These are phyloP conservation scores for Ascochyta pisi DNA, from an alignment of 2,329 filamentous ascomycete species.

Conservation along the genomic window DNA sequence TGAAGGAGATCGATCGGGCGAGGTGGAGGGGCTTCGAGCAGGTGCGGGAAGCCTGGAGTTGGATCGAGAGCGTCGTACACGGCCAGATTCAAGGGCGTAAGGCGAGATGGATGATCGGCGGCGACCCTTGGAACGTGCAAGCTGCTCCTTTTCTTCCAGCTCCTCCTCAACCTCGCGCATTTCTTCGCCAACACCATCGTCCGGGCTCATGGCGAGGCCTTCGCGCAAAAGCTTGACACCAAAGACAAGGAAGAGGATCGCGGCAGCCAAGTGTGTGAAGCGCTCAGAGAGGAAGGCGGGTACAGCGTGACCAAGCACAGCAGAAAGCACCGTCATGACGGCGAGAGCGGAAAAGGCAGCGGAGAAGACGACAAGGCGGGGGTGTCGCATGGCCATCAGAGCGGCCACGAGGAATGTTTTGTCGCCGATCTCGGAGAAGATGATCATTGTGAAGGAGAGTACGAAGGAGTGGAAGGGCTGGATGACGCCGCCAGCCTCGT, in stretches of 20 bases:
- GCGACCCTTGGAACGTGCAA: conserved; percentile 68
- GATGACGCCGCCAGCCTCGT: conserved; percentile 68
- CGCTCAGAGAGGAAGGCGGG: conserved; percentile 87
- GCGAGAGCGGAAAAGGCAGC: conserved; percentile 92
- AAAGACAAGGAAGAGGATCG: conserved; percentile 86
- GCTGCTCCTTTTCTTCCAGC: conserved; percentile 88
- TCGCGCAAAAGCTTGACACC: conserved; percentile 84
- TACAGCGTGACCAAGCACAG: conserved; percentile 88
- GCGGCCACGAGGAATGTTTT: conserved; percentile 98
- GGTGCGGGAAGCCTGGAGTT: conserved; percentile 80
- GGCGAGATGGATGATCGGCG: conserved; percentile 74
- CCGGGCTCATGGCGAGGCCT: conserved; percentile 84
- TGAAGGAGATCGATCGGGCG: conserved; percentile 53
- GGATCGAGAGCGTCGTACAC: conserved; percentile 74
- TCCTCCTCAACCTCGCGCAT: conserved; percentile 98
- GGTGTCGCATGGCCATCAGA: conserved; percentile 99
- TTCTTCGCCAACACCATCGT: conserved; percentile 93
- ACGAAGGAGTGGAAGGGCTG: conserved; percentile 86
- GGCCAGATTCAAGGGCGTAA: conserved; percentile 81
- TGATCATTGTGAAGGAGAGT: conserved; percentile 94
- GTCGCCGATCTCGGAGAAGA: conserved; percentile 96
- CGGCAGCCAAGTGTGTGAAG: conserved; percentile 87
- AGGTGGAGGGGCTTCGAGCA: conserved; percentile 76
- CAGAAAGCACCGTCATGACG: conserved; percentile 94
- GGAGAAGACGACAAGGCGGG: conserved; percentile 89